Evolutionary conservation across 805 yeast genomes (phyloP).

Genomic region (Cyberlindnera meyerae): DNA sequence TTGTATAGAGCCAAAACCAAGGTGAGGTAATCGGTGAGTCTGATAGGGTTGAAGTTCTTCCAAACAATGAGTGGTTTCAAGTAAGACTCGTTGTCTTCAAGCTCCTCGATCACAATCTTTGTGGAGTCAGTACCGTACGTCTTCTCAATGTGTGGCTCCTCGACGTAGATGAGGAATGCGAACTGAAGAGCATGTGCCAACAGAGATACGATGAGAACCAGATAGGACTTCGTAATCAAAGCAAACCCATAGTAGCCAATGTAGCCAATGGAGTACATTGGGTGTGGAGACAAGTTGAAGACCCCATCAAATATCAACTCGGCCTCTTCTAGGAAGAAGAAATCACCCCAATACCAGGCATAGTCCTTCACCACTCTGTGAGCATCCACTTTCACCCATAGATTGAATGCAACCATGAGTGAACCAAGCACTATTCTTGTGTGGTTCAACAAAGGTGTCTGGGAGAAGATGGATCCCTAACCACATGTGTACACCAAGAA

Average conservation of each 20-base stretch:
- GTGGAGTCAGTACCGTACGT: constrained; percentile 51
- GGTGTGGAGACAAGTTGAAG: constrained; percentile 86
- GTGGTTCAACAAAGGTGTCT: constrained; percentile 38
- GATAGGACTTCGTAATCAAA: constrained; percentile 66
- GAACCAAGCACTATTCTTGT: constrained; percentile 57
- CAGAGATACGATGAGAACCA: constrained; percentile 62
- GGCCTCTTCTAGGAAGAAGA: constrained; percentile 71
- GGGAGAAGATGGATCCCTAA: constrained; percentile 33
- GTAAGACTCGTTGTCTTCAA: constrained; percentile 34
- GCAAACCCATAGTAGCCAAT: constrained; percentile 85
- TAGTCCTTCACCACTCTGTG: constrained; percentile 84
- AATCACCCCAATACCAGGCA: constrained; percentile 96
- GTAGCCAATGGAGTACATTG: constrained; percentile 88
- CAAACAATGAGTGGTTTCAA: constrained; percentile 56
- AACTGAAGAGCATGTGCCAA: constrained; percentile 76
- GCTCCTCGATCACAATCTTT: constrained; percentile 30
- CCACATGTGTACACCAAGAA: constrained; percentile 45
- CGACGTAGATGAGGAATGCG: constrained; percentile 67
- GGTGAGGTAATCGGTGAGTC: constrained; percentile 60
- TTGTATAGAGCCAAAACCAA: constrained; percentile 37
- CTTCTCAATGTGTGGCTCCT: constrained; percentile 82
- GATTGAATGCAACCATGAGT: constrained; percentile 59
- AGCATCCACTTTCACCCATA: constrained; percentile 84
- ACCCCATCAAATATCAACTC: constrained; percentile 82
- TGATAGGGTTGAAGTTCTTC: constrained; percentile 55